Evolutionary conservation across 306 rosid species (phyloP).

Genomic region (Quercus suber): DNA sequence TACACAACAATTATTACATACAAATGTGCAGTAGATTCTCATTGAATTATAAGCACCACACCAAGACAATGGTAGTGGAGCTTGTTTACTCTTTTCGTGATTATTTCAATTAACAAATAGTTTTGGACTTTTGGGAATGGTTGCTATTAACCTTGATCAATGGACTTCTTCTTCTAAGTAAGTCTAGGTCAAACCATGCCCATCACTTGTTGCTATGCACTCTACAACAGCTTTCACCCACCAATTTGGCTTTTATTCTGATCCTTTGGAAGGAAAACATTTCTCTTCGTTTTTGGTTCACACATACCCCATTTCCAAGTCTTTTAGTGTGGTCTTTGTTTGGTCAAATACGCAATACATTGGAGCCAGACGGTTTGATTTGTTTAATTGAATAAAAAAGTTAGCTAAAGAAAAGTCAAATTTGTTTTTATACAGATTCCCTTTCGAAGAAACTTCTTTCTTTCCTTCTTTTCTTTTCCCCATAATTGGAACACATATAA

Average conservation of each 20-base stretch:
- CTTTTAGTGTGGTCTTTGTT: background rate
- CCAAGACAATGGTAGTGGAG: too few relatives aligned
- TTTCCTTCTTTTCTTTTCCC: background rate
- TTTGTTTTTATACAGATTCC: background rate
- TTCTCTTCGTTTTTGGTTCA: background rate
- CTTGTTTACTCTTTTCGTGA: background rate
- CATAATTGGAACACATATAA: background rate
- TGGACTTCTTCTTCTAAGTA: background rate
- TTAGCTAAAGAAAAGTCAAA: background rate
- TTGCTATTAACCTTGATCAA: conserved; percentile 4
- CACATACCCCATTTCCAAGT: background rate
- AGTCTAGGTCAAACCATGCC: background rate
- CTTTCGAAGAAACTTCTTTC: background rate
- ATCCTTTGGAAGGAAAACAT: background rate
- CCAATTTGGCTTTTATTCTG: conserved; percentile 11
- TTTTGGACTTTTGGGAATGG: background rate
- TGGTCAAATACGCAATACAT: background rate
- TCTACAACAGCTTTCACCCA: conserved; percentile 18
- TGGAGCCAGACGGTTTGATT: background rate
- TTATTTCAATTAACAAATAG: background rate
- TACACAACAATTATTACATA: too few relatives aligned
- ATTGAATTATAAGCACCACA: too few relatives aligned
- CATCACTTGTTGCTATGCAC: conserved; percentile 14
- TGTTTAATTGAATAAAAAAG: background rate
- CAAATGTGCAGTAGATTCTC: too few relatives aligned